phyloP scores from a whole-genome alignment of 1,284 basidiomycete genomes.

The Leccinum laetum region DNA sequence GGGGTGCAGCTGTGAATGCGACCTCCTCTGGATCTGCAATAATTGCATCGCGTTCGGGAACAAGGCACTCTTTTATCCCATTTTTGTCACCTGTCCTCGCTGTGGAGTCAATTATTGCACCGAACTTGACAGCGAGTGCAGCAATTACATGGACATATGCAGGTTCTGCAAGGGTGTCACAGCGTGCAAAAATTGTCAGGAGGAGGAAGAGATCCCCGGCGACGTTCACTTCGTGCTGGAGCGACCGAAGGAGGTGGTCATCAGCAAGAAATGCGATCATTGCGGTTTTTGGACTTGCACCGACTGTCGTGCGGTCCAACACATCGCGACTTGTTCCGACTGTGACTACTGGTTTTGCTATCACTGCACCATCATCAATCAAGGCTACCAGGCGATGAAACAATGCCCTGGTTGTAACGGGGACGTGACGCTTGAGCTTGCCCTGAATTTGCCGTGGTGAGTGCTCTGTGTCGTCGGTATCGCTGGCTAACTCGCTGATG shows the following conservation, averaged over 20 bases:
- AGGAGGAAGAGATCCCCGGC: slow-evolving; percentile 15
- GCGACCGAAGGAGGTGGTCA: background rate
- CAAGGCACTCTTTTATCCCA: background rate
- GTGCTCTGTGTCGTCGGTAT: background rate
- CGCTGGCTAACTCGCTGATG: background rate
- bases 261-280: background rate
- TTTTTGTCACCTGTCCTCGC: slow-evolving; percentile 13
- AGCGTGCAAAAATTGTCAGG: slow-evolving; percentile 13
- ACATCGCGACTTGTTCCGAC: slow-evolving; percentile 1
- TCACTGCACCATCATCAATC: background rate
- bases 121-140: background rate
- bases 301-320: background rate
- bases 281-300: slow-evolving; percentile 11
- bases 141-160: slow-evolving; percentile 2
- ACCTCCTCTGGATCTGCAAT: slow-evolving; percentile 11
- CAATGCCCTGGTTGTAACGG: slow-evolving; percentile 3
- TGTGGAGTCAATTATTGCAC: slow-evolving; percentile 14
- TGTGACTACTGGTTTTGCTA: slow-evolving; percentile 13
- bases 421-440: slow-evolving; percentile 4
- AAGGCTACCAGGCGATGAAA: background rate
- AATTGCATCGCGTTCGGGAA: slow-evolving; percentile 3
- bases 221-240: background rate
- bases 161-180: slow-evolving; percentile 9
- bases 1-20: slow-evolving; percentile 12
- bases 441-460: background rate